Base-by-base conservation (phyloP, 2,329 filamentous ascomycete genomes). In the Hypoxylon sp. region DNA sequence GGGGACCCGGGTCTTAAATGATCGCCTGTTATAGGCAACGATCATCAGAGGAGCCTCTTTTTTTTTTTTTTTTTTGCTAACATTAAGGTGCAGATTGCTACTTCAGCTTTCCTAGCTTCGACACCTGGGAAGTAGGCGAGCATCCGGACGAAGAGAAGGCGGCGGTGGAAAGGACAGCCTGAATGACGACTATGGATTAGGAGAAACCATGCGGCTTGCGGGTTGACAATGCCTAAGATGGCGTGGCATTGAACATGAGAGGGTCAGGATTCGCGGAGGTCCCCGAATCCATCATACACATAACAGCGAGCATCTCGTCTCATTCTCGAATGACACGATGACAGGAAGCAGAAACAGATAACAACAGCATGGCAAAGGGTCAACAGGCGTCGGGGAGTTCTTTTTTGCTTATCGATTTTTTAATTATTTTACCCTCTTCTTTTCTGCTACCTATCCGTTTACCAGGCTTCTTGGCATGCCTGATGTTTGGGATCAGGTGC, bases 81-180 rank as follows among this genome's bases (percentile, higher is more conserved):
- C 66, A 34, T 48, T 6, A 41, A 19, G 10, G 37, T 34, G 22
- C 64, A 78, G 76, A 76, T 52, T 85, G 86, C 65, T 92, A 92
- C 77, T 88, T 90, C 73, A 91, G 89, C 79, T 92, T 92, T 74
- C 89, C 89, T 15, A 89, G 85, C 75, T 91, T 91, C 75, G 89
- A 92, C 71, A 84, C 87, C 63, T 91, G 88, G 81, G 84, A 85
- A 43, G 79, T 79, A 19, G 81, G 80, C 58, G 77, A 80, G 65
- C 77, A 78, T 49, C 74, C 77, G 32, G 77, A 80, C 26, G 78
- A 79, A 41, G 79, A 80, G 60, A 79, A 81, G 61, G 50, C 64
- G 59, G 51, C 63, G 37, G 55, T 69, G 15, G 68, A 77, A 50
- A 30, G 61, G 43, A 51, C 65, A 19, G 70, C 72, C 20, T 68